Evolutionary conservation across 2,329 filamentous ascomycete genomes (phyloP).

Genomic region (Lizonia empirigonia): DNA sequence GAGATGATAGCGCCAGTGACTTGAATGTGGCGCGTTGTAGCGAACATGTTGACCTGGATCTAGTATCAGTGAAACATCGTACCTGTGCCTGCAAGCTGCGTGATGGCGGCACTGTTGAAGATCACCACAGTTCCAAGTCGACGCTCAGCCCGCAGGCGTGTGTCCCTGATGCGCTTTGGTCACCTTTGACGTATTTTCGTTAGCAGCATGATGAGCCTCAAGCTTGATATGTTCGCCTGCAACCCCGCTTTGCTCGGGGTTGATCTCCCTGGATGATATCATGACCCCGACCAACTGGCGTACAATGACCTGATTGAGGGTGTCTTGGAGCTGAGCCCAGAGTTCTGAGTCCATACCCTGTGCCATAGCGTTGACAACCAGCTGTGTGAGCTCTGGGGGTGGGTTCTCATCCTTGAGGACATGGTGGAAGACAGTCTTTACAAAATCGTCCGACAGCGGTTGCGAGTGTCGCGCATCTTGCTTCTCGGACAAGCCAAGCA

Average conservation of each 20-base stretch:
- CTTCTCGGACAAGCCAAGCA: not conserved
- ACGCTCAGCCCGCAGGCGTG: not conserved
- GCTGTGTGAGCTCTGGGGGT: constrained; percentile 14
- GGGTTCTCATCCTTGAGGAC: constrained; percentile 21
- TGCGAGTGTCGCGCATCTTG: not conserved
- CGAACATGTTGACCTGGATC: too few relatives aligned
- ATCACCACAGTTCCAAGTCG: too few relatives aligned
- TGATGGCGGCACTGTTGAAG: too few relatives aligned
- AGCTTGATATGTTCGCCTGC: constrained; percentile 4
- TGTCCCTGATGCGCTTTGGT: not conserved
- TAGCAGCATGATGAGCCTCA: not conserved
- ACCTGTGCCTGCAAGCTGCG: too few relatives aligned
- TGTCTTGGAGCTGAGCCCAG: constrained; percentile 8
- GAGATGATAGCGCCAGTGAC: too few relatives aligned
- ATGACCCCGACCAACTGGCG: constrained; percentile 14
- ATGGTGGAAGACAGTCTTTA: constrained; percentile 24
- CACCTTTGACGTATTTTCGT: not conserved
- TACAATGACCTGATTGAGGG: constrained; percentile 4
- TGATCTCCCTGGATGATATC: constrained; percentile 9
- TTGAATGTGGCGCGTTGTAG: too few relatives aligned
- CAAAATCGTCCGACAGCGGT: constrained; percentile 1
- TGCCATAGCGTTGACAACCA: constrained; percentile 24
- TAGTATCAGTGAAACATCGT: too few relatives aligned
- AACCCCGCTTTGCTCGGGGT: not conserved
- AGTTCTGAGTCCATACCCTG: constrained; percentile 17